Percentiles rank a stretch among this genome's conserved stretches.
Evolutionary conservation across 768 basidiomycete genomes (phyloP).

Genomic region (Amanita pallidorosea): DNA sequence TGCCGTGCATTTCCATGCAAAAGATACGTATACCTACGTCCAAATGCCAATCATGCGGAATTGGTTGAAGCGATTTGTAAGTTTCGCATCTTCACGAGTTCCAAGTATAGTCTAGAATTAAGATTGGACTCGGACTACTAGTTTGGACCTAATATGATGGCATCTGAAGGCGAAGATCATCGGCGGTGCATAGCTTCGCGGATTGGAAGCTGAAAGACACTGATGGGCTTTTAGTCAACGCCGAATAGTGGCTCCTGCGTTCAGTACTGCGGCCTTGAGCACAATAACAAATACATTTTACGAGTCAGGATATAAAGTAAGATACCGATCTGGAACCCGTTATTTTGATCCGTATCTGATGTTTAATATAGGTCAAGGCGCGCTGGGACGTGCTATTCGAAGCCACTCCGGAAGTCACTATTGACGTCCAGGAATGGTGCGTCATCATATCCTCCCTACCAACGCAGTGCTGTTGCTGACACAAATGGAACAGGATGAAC

Average conservation of each 20-base stretch:
- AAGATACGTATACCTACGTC: conserved; percentile 17
- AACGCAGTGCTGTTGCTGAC: not conserved
- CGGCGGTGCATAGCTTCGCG: conserved; percentile 17
- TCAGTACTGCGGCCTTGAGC: conserved; percentile 28
- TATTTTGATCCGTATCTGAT: not conserved
- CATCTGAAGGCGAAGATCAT: conserved; percentile 32
- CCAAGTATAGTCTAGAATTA: not conserved
- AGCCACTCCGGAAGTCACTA: not conserved
- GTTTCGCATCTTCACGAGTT: not conserved
- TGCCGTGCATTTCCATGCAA: conserved; percentile 13
- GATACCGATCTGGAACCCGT: not conserved
- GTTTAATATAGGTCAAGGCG: not conserved
- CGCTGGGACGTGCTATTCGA: not conserved
- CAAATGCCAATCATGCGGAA: conserved; percentile 14
- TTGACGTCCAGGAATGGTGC: conserved; percentile 3
- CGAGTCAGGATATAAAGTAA: conserved; percentile 29
- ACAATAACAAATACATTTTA: conserved; percentile 25
- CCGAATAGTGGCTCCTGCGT: conserved; percentile 26
- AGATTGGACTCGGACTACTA: not conserved
- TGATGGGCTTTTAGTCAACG: conserved; percentile 20
- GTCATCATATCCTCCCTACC: not conserved
- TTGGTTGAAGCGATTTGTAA: conserved; percentile 13
- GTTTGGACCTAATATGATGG: conserved; percentile 27
- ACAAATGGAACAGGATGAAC: conserved; percentile 28
- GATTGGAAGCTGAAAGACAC: not conserved